Evolutionary conservation across 2,329 filamentous ascomycete genomes (phyloP).

Genomic region (Sphaerulina vaccinii): DNA sequence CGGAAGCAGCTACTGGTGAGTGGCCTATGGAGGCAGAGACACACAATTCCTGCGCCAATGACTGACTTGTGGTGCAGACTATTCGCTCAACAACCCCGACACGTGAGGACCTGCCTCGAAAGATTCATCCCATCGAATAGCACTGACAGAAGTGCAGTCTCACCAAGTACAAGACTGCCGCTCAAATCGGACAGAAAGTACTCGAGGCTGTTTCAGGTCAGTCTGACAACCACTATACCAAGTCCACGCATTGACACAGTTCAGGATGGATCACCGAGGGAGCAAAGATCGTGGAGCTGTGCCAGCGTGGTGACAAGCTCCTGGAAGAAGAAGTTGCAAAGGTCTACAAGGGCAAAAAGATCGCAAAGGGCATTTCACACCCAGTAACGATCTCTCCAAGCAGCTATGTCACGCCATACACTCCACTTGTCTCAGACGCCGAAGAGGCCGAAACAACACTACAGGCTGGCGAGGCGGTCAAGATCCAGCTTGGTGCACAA

Average conservation of each 20-base stretch:
- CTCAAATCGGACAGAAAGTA: slow-evolving; percentile 92
- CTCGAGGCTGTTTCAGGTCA: slow-evolving; percentile 74
- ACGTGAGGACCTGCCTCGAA: slow-evolving; percentile 32
- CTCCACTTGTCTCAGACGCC: slow-evolving; percentile 80
- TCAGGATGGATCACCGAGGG: slow-evolving; percentile 72
- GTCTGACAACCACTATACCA: slow-evolving; percentile 25
- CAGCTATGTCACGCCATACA: slow-evolving; percentile 95
- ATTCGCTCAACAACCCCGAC: slow-evolving; percentile 41
- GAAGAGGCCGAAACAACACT: slow-evolving; percentile 78
- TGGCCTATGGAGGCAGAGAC: background rate
- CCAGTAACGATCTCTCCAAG: slow-evolving; percentile 93
- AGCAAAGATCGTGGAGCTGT: slow-evolving; percentile 89
- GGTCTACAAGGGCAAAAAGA: slow-evolving; percentile 98
- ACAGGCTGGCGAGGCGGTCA: slow-evolving; percentile 82
- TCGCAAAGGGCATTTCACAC: slow-evolving; percentile 89
- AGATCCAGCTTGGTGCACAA: slow-evolving; percentile 98
- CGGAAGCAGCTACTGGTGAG: slow-evolving; percentile 32
- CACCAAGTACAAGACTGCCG: slow-evolving; percentile 98
- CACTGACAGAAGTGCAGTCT: slow-evolving; percentile 89
- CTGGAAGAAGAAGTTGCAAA: slow-evolving; percentile 90
- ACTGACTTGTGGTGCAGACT: slow-evolving; percentile 32
- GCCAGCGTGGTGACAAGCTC: slow-evolving; percentile 92
- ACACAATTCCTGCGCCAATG: background rate
- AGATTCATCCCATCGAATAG: slow-evolving; percentile 55
- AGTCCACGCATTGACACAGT: slow-evolving; percentile 21